phyloP scores from a whole-genome alignment of 768 basidiomycete genomes.

The Tulasnella sp. region DNA sequence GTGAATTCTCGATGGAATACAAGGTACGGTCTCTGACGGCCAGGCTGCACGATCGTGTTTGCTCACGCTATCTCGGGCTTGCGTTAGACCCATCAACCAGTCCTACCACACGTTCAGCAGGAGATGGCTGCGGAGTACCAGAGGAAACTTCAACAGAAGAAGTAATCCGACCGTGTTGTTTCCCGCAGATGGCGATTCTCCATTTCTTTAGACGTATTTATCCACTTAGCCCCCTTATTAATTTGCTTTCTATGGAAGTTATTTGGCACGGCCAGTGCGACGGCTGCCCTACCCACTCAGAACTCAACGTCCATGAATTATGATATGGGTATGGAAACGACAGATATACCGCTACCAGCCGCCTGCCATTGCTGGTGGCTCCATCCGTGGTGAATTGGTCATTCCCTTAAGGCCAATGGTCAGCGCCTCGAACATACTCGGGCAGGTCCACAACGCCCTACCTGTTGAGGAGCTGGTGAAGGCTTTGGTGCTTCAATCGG shows the following conservation, averaged over 20 bases:
- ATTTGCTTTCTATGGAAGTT: background rate
- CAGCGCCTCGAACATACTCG: background rate
- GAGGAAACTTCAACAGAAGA: conserved; percentile 56
- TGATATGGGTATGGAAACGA: background rate
- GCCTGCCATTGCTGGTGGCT: conserved; percentile 2
- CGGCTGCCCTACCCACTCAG: background rate
- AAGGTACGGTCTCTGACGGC: conserved; percentile 47
- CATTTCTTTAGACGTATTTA: conserved; percentile 12
- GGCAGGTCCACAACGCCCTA: background rate
- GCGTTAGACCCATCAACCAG: conserved; percentile 68
- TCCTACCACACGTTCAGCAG: conserved; percentile 78
- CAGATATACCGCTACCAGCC: background rate
- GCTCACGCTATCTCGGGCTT: background rate
- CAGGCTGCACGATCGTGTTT: conserved; percentile 12
- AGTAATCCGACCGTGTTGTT: conserved; percentile 22
- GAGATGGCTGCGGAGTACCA: conserved; percentile 84
- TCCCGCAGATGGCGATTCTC: background rate
- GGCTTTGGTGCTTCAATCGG: conserved; percentile 17
- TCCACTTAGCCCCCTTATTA: background rate
- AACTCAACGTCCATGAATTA: background rate
- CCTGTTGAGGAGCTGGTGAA: background rate
- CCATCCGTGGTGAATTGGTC: background rate
- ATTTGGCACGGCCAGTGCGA: background rate
- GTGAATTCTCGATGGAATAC: conserved; percentile 49
- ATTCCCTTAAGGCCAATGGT: background rate